Conservation (phyloP, 306 rosid genomes). For the Acacia crassicarpa region DNA sequence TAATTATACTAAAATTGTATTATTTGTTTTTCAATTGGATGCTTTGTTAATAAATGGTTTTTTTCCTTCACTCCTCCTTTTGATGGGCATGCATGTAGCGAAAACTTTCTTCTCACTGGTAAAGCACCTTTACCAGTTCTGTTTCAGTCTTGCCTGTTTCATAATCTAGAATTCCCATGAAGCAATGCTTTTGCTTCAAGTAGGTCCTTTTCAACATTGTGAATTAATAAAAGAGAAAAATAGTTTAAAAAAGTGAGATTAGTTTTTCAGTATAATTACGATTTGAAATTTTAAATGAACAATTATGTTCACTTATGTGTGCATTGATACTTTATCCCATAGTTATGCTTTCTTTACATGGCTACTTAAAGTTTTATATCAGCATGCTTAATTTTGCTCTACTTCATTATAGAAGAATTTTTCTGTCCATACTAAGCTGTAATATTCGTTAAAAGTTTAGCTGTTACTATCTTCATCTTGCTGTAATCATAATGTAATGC, state of each 20-base stretch:
- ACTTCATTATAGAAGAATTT: neutral
- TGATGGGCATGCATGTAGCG: neutral
- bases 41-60: neutral
- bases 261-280: neutral
- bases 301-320: neutral
- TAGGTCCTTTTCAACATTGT: neutral
- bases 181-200: neutral
- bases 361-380: neutral
- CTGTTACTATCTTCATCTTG: conserved; percentile 16
- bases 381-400: neutral
- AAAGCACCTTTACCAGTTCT: neutral
- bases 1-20: conserved; percentile 17
- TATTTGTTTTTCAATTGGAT: conserved; percentile 22
- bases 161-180: conserved; percentile 3
- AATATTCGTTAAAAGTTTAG: conserved; percentile 3
- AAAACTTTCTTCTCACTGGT: conserved; percentile 19
- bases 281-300: neutral
- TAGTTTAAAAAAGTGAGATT: neutral
- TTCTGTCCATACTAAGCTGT: conserved; percentile 44
- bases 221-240: too few species aligned
- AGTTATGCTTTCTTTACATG: neutral
- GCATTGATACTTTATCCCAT: neutral
- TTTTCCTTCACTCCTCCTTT: conserved; percentile 15
- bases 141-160: conserved; percentile 10
- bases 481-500: conserved; percentile 18